Evolutionary conservation across 176 grass and related monocot species (phyloP).

Genomic region (Aegilops umbellulata): DNA sequence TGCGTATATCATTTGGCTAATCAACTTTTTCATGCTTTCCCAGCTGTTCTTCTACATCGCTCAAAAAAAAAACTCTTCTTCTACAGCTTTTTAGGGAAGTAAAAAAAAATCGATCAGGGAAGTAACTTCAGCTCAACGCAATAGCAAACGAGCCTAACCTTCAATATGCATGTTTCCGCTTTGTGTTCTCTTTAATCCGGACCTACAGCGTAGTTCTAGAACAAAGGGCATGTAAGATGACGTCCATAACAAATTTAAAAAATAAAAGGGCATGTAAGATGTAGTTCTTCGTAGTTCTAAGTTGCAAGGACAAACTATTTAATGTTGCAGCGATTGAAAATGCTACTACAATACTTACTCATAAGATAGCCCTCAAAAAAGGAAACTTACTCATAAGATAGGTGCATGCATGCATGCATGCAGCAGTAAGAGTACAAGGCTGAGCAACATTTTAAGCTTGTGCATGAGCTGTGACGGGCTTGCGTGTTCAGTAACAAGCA

Average conservation of each 20-base stretch:
- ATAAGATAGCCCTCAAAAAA: too few relatives aligned
- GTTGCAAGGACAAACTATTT: neutral
- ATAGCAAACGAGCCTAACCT: neutral
- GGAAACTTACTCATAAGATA: neutral
- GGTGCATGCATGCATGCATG: too few relatives aligned
- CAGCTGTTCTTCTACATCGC: too few relatives aligned
- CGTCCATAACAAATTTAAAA: neutral
- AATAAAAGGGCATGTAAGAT: neutral
- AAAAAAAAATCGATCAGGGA: too few relatives aligned
- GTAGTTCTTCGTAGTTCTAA: neutral
- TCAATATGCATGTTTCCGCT: too few relatives aligned
- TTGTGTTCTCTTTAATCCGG: neutral
- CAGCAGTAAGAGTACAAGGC: slow-evolving; percentile 25
- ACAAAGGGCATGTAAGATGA: neutral
- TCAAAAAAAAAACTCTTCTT: too few relatives aligned
- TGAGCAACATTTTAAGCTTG: neutral
- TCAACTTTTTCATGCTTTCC: neutral
- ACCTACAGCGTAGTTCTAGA: neutral
- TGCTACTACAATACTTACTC: neutral
- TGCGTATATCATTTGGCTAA: neutral
- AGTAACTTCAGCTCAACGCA: neutral
- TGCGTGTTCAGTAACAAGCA: too few relatives aligned
- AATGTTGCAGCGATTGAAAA: neutral
- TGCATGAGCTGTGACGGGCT: too few relatives aligned
- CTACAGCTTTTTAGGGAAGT: too few relatives aligned